phyloP scores from a whole-genome alignment of 2,329 filamentous ascomycete genomes.

The Penicillium corylophilum region DNA sequence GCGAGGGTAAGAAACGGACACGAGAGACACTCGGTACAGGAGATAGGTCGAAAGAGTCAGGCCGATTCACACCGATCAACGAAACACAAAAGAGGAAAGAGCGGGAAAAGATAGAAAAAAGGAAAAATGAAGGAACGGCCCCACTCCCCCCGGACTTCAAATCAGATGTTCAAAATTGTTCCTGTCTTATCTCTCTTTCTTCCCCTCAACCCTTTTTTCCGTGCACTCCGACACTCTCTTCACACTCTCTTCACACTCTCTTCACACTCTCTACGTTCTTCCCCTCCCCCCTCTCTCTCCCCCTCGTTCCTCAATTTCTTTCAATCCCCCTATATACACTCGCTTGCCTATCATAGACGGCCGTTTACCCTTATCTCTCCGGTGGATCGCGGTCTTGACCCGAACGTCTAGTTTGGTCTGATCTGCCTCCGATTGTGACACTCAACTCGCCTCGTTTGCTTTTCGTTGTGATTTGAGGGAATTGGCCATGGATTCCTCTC shows the following conservation, averaged over 20 bases:
- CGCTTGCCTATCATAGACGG: constrained; percentile 9
- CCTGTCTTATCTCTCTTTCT: too few species aligned
- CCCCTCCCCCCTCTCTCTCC: constrained; percentile 7
- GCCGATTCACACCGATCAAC: too few species aligned
- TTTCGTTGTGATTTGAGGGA: too few species aligned
- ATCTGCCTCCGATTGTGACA: background rate
- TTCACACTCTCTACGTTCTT: constrained; percentile 7
- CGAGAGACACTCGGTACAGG: too few species aligned
- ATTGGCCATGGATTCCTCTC: constrained; percentile 15
- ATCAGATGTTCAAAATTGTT: too few species aligned
- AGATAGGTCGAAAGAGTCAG: too few species aligned
- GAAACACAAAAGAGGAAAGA: background rate
- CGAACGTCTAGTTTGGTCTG: background rate
- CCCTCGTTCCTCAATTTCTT: constrained; percentile 1
- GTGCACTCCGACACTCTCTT: background rate
- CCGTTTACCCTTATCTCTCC: constrained; percentile 6
- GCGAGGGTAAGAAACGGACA: too few species aligned
- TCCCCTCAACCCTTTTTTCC: background rate
- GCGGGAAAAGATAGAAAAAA: background rate
- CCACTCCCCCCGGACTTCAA: too few species aligned
- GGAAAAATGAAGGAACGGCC: background rate
- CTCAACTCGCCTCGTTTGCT: background rate
- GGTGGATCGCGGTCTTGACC: background rate
- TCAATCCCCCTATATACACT: background rate
- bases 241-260: constrained; percentile 1